phyloP scores from a whole-genome alignment of 805 yeast species.

The Candida orba region DNA sequence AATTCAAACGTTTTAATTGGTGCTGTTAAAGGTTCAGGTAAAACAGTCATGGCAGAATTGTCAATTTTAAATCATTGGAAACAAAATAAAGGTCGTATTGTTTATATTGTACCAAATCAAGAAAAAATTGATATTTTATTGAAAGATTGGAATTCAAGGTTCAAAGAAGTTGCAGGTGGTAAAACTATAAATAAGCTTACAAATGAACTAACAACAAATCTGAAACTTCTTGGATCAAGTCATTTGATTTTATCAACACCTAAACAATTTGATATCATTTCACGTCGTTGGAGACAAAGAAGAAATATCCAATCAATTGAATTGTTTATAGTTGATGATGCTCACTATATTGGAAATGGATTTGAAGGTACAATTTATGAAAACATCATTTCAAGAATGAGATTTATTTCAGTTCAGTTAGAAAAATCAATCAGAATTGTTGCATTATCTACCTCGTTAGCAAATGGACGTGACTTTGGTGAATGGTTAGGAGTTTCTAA shows the following conservation, averaged over 20 bases:
- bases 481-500: conserved; percentile 79
- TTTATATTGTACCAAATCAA: conserved; percentile 64
- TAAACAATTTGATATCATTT: conserved; percentile 59
- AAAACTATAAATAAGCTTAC: conserved; percentile 50
- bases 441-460: conserved; percentile 62
- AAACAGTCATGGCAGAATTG: conserved; percentile 62
- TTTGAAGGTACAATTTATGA: conserved; percentile 61
- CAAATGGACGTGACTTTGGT: conserved; percentile 71
- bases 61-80: conserved; percentile 71
- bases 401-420: conserved; percentile 61
- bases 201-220: conserved; percentile 44
- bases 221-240: conserved; percentile 45
- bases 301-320: conserved; percentile 62
- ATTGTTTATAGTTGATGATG: conserved; percentile 64
- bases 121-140: conserved; percentile 41
- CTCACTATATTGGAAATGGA: conserved; percentile 58
- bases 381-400: conserved; percentile 58
- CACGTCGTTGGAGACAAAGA: conserved; percentile 80
- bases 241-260: conserved; percentile 79
- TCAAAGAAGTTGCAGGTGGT: conserved; percentile 45
- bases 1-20: conserved; percentile 62
- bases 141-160: conserved; percentile 47
- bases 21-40: conserved; percentile 70
- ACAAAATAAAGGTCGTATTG: conserved; percentile 58
- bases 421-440: conserved; percentile 54